Evolutionary conservation across 108 stramenopile genomes (phyloP).

Genomic region (Nitzschia sp.): DNA sequence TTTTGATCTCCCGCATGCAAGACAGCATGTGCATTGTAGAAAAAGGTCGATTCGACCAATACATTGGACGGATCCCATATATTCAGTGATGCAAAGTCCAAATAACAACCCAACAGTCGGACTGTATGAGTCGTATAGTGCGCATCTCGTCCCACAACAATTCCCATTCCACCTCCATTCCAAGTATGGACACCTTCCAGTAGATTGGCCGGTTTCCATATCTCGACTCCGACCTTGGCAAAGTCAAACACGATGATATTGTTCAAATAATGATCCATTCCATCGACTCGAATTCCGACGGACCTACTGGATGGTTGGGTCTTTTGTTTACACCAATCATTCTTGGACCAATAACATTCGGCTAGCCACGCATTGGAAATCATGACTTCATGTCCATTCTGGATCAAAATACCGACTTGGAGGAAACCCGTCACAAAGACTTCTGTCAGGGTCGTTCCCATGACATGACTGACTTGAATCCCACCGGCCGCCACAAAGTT

Average conservation of each 20-base stretch:
- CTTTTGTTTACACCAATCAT: neutral
- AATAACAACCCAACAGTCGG: conserved; percentile 12
- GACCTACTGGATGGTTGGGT: neutral
- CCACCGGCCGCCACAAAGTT: conserved; percentile 15
- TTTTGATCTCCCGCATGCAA: neutral
- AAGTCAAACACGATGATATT: conserved; percentile 16
- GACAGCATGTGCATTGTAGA: conserved; percentile 11
- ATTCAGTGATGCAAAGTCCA: conserved; percentile 10
- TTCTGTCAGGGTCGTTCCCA: conserved; percentile 5
- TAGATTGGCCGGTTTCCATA: conserved; percentile 2
- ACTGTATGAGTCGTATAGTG: neutral
- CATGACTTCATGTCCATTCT: conserved; percentile 10
- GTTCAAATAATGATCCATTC: conserved; percentile 6
- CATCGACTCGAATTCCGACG: conserved; percentile 6
- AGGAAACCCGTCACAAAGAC: conserved; percentile 16
- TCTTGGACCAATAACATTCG: conserved; percentile 19
- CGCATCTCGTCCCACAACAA: conserved; percentile 5
- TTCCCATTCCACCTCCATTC: conserved; percentile 14
- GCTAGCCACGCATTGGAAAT: conserved; percentile 17
- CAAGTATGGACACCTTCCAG: conserved; percentile 21
- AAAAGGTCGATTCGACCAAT: conserved; percentile 13
- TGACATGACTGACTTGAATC: conserved; percentile 7
- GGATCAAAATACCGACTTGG: conserved; percentile 2
- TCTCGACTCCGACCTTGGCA: conserved; percentile 7
- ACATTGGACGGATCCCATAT: conserved; percentile 14